Percentiles rank a stretch among this genome's conserved stretches.
Conservation (phyloP, 83 land plant genomes). For the Picea engelmannii region DNA sequence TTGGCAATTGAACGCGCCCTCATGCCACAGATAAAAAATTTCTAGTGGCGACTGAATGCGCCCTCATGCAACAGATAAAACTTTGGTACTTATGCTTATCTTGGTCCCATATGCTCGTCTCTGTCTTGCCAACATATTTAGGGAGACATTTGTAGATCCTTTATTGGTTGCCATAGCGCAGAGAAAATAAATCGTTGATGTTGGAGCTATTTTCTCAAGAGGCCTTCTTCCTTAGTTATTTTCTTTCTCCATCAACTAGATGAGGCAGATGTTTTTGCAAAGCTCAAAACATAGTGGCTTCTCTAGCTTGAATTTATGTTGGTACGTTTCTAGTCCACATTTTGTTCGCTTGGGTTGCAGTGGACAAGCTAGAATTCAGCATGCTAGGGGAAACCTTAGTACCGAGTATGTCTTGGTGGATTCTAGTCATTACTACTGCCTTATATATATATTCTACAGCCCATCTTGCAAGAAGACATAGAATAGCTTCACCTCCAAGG, state of each 20-base stretch:
- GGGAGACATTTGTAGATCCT: not conserved
- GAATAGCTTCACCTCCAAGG: slow-evolving; percentile 19
- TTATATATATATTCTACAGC: not conserved
- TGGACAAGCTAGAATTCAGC: slow-evolving; percentile 4
- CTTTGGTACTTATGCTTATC: too few species aligned
- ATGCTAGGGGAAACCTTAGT: slow-evolving; percentile 8
- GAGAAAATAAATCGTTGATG: not conserved
- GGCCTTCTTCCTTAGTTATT: slow-evolving; percentile 22
- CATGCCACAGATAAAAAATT: too few species aligned
- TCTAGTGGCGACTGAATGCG: too few species aligned
- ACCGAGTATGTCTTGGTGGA: slow-evolving; percentile 16
- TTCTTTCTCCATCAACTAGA: slow-evolving; percentile 6
- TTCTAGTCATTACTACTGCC: not conserved
- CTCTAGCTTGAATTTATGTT: slow-evolving; percentile 8
- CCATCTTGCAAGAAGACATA: slow-evolving; percentile 10
- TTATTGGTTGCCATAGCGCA: slow-evolving; percentile 17
- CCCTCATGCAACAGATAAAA: too few species aligned
- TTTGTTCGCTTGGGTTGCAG: not conserved
- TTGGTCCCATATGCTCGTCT: too few species aligned
- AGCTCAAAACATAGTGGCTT: slow-evolving; percentile 15
- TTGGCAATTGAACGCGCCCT: too few species aligned
- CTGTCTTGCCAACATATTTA: too few species aligned
- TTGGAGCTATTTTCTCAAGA: slow-evolving; percentile 13
- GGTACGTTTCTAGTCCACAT: slow-evolving; percentile 14
- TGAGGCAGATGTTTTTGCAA: slow-evolving; percentile 18